Conservation (phyloP, 495 filamentous ascomycete genomes). For the Xylaria nigripes region DNA sequence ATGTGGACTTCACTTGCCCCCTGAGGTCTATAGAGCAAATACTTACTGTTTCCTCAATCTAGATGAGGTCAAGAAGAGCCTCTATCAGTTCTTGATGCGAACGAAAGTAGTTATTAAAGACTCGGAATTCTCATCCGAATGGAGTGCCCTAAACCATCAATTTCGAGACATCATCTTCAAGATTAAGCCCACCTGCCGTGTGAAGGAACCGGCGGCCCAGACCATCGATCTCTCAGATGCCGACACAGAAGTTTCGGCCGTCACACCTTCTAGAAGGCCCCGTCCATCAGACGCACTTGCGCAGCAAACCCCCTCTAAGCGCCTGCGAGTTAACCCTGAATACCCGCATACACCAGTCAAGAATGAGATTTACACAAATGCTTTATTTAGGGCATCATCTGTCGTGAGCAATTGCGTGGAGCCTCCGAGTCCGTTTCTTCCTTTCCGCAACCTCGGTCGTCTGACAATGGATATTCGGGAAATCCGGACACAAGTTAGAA, state of each 20-base stretch:
- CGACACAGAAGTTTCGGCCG: slow-evolving; percentile 18
- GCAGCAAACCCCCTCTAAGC: slow-evolving; percentile 16
- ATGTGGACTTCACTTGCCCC: background rate
- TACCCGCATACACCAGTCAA: slow-evolving; percentile 1
- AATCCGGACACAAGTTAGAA: slow-evolving; percentile 32
- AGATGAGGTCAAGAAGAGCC: slow-evolving; percentile 36
- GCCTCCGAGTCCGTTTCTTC: slow-evolving; percentile 13
- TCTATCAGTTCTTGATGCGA: slow-evolving; percentile 32
- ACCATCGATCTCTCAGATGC: slow-evolving; percentile 25
- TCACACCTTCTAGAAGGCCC: slow-evolving; percentile 17
- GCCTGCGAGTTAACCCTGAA: slow-evolving; percentile 11
- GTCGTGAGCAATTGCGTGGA: slow-evolving; percentile 4
- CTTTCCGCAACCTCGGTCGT: slow-evolving; percentile 16
- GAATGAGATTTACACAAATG: slow-evolving; percentile 6
- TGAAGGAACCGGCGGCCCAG: slow-evolving; percentile 24
- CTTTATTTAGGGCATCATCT: background rate
- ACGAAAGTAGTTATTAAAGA: slow-evolving; percentile 29
- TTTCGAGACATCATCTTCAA: slow-evolving; percentile 31
- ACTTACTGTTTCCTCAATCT: background rate
- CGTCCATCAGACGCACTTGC: slow-evolving; percentile 19
- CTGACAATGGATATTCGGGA: slow-evolving; percentile 24
- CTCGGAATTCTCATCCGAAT: slow-evolving; percentile 26
- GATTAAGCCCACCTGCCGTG: slow-evolving; percentile 37
- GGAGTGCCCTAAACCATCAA: slow-evolving; percentile 24
- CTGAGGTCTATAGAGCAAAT: background rate